Conservation (phyloP, 345 rosid species). For the Citrus mangshanensis region DNA sequence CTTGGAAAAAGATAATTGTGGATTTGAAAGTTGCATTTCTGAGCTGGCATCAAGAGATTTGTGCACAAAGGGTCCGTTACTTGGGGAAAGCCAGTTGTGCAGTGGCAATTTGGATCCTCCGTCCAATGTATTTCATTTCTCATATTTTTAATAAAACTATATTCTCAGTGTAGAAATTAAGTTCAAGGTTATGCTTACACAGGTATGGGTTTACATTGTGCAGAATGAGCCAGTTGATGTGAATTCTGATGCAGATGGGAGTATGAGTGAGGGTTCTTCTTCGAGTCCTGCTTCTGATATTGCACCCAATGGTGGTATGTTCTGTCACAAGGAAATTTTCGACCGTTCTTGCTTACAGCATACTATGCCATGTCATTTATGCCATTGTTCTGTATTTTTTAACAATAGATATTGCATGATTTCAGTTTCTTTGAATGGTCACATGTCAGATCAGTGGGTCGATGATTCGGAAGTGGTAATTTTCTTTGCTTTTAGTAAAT, state of each 20-base stretch:
- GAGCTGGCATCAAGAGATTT: constrained; percentile 34
- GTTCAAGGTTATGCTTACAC: constrained; percentile 10
- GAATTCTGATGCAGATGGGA: constrained; percentile 50
- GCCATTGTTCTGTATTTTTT: constrained; percentile 23
- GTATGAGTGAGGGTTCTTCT: constrained; percentile 45
- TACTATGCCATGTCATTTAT: constrained; percentile 1
- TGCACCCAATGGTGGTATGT: constrained; percentile 43
- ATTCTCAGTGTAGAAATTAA: constrained; percentile 11
- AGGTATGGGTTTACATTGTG: constrained; percentile 12
- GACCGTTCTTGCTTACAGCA: neutral
- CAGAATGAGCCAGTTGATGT: constrained; percentile 51
- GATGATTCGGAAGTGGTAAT: constrained; percentile 48
- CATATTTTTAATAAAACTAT: constrained; percentile 11
- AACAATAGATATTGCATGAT: constrained; percentile 23
- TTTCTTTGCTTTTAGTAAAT: neutral
- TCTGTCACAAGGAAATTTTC: constrained; percentile 10
- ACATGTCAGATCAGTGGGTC: constrained; percentile 18
- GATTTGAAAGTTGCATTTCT: constrained; percentile 28
- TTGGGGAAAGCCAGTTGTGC: constrained; percentile 36
- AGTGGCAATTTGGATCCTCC: constrained; percentile 37
- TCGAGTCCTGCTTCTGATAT: constrained; percentile 48
- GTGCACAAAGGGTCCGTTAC: constrained; percentile 34
- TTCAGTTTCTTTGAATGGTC: constrained; percentile 42
- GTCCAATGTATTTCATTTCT: constrained; percentile 44
- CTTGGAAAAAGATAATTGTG: constrained; percentile 24